Percentiles rank a stretch among this genome's conserved stretches.
Evolutionary conservation across 768 basidiomycete genomes (phyloP).

Genomic region (Cystobasidium onofrii): DNA sequence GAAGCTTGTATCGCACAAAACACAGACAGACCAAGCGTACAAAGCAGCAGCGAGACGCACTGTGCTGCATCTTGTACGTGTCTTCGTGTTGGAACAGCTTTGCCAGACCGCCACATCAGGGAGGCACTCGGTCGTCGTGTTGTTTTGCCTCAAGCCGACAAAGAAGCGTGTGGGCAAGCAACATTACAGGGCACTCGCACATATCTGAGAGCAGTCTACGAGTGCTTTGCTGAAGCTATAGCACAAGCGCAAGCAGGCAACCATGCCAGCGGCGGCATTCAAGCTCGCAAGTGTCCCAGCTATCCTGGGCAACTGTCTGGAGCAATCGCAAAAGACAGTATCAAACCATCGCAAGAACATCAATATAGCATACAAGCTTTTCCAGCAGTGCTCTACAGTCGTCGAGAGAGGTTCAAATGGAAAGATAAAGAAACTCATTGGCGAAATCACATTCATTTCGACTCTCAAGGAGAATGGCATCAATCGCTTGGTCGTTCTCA

Average conservation of each 20-base stretch:
- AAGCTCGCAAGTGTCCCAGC: conserved; percentile 5
- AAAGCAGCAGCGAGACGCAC: too few species aligned
- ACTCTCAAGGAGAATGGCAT: conserved; percentile 55
- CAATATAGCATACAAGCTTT: conserved; percentile 71
- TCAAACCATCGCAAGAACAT: conserved; percentile 87
- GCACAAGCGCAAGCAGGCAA: not conserved
- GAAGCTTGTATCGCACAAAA: too few species aligned
- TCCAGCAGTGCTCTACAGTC: conserved; percentile 56
- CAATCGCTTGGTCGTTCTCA: conserved; percentile 57
- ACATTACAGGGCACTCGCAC: too few species aligned
- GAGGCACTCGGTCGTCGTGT: too few species aligned
- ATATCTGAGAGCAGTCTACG: too few species aligned
- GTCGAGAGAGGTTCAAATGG: conserved; percentile 46
- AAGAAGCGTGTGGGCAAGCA: too few species aligned
- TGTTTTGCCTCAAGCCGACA: too few species aligned
- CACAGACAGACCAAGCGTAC: too few species aligned
- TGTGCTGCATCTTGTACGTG: too few species aligned
- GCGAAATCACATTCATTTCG: conserved; percentile 69
- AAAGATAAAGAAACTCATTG: conserved; percentile 53
- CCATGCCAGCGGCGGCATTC: not conserved
- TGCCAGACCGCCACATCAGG: too few species aligned
- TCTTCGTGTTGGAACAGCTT: too few species aligned
- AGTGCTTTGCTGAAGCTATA: not conserved
- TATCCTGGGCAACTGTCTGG: conserved; percentile 56
- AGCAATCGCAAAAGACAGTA: conserved; percentile 63